Evolutionary conservation across 1,284 basidiomycete genomes (phyloP).

Genomic region (Rhodotorula sp.): DNA sequence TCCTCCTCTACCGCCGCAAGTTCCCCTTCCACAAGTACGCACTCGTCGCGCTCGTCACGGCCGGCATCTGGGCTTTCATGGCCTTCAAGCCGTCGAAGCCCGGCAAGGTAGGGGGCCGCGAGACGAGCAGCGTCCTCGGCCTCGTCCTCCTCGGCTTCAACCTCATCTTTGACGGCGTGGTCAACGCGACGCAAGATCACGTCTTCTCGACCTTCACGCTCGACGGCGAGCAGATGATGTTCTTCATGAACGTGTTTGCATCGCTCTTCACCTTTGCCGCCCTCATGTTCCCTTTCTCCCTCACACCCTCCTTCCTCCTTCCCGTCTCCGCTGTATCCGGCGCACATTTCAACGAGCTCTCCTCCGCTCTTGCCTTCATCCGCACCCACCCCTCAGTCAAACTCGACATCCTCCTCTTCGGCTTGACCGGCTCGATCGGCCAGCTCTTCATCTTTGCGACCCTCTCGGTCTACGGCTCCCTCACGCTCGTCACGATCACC

Average conservation of each 20-base stretch:
- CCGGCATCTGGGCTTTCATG: slow-evolving; percentile 96
- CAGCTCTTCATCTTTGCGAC: slow-evolving; percentile 99
- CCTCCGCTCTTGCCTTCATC: slow-evolving; percentile 71
- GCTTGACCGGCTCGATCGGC: slow-evolving; percentile 84
- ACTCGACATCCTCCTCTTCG: slow-evolving; percentile 76
- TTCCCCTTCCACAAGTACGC: slow-evolving; percentile 81
- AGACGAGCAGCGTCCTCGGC: slow-evolving; percentile 55
- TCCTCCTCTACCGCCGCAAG: slow-evolving; percentile 69
- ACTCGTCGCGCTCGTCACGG: slow-evolving; percentile 83
- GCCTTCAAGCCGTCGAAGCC: slow-evolving; percentile 54
- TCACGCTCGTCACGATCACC: slow-evolving; percentile 90
- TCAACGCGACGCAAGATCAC: slow-evolving; percentile 98
- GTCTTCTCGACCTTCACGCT: slow-evolving; percentile 77
- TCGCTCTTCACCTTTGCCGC: slow-evolving; percentile 56
- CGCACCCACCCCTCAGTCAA: slow-evolving; percentile 73
- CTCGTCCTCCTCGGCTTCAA: slow-evolving; percentile 76
- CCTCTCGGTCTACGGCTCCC: slow-evolving; percentile 87
- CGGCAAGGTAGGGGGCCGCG: slow-evolving; percentile 46
- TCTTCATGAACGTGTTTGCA: slow-evolving; percentile 88
- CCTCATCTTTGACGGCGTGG: slow-evolving; percentile 85
- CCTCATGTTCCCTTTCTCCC: slow-evolving; percentile 42
- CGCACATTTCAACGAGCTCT: slow-evolving; percentile 67
- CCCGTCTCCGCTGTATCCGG: slow-evolving; percentile 65
- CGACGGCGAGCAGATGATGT: slow-evolving; percentile 98
- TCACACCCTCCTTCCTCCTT: slow-evolving; percentile 44